Percentiles rank a stretch among this genome's conserved stretches.
phyloP scores from a whole-genome alignment of 148 eudicot species.

The Chenopodium berlandieri region DNA sequence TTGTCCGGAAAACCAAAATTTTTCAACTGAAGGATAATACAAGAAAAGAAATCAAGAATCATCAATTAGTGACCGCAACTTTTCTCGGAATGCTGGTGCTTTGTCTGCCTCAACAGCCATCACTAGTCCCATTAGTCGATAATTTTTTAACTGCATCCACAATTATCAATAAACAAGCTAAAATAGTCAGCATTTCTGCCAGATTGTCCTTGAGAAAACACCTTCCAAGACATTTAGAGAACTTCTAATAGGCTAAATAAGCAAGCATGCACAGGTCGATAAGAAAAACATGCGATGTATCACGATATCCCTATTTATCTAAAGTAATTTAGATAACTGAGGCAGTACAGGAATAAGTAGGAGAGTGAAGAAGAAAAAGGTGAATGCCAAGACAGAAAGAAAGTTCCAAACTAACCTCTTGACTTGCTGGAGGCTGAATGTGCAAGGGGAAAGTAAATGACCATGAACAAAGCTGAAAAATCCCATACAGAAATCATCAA shows the following conservation, averaged over 20 bases:
- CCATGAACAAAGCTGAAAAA: conserved; percentile 80
- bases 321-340: not conserved
- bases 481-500: conserved; percentile 22
- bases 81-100: conserved; percentile 45
- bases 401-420: conserved; percentile 54
- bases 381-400: not conserved
- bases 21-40: too few species aligned
- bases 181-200: not conserved
- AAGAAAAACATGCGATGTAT: not conserved
- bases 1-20: not conserved
- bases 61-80: conserved; percentile 59
- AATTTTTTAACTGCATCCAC: conserved; percentile 62
- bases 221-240: not conserved
- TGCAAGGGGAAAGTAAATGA: conserved; percentile 65
- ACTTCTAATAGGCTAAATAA: not conserved
- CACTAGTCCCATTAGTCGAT: conserved; percentile 68
- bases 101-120: conserved; percentile 78
- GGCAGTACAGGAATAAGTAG: not conserved
- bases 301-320: not conserved
- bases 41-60: conserved; percentile 37
- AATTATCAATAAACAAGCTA: not conserved
- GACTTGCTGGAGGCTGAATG: conserved; percentile 47
- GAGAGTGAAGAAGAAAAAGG: not conserved
- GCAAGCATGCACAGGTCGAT: not conserved
- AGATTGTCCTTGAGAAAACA: not conserved